phyloP scores from a whole-genome alignment of 768 basidiomycete species.

The Xerocomellus chrysenteron region DNA sequence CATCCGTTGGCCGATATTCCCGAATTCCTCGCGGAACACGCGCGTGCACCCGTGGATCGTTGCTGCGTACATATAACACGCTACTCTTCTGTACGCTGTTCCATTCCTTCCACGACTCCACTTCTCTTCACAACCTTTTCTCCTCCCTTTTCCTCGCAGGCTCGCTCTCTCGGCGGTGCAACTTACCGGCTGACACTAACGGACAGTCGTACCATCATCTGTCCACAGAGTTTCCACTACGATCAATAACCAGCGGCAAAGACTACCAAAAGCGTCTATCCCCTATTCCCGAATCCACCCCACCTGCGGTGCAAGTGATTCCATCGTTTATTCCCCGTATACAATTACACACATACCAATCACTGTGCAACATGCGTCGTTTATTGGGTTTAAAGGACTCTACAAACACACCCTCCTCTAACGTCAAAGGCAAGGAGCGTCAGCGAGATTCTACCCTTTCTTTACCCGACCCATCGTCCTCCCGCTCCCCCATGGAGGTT shows the following conservation, averaged over 20 bases:
- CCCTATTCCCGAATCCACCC: conserved; percentile 8
- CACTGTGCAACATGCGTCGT: conserved; percentile 29
- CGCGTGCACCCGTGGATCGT: conserved; percentile 4
- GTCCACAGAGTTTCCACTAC: background rate
- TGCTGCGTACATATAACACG: conserved; percentile 25
- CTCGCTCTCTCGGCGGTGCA: conserved; percentile 1
- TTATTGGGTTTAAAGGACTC: conserved; percentile 30
- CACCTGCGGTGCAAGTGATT: conserved; percentile 17
- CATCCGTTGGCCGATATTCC: conserved; percentile 7
- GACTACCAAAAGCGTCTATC: conserved; percentile 3
- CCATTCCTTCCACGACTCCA: conserved; percentile 11
- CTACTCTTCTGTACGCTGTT: conserved; percentile 7
- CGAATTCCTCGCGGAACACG: conserved; percentile 15
- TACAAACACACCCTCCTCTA: conserved; percentile 5
- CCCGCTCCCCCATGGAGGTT: conserved; percentile 22
- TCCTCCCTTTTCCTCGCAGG: background rate
- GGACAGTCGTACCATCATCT: background rate
- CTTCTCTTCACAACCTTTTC: background rate
- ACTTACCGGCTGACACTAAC: conserved; percentile 1
- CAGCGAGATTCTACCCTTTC: conserved; percentile 13
- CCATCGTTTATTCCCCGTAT: conserved; percentile 17
- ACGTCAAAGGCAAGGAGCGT: conserved; percentile 27
- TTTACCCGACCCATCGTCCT: conserved; percentile 5
- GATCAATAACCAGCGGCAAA: conserved; percentile 5
- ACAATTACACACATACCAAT: conserved; percentile 12